Percentiles rank a stretch among this genome's conserved stretches.
These are phyloP conservation scores for Mortierella antarctica DNA, from an alignment of 192 early-diverging fungal genomes.

Conservation along the genomic window DNA sequence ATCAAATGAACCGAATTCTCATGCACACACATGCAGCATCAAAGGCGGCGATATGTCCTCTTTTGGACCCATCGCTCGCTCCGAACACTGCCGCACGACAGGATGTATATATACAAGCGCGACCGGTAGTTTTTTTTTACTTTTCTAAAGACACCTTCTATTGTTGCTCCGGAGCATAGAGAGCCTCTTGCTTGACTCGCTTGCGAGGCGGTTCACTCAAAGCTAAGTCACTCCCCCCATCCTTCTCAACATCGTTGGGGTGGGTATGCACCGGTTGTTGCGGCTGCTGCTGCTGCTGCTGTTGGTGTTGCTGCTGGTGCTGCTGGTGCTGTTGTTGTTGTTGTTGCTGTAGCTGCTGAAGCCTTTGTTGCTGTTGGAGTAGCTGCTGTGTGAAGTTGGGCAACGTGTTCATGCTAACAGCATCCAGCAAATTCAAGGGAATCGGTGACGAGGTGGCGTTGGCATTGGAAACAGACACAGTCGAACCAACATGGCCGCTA, in stretches of 20 bases:
- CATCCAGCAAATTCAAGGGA: conserved; percentile 6
- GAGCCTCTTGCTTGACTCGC: conserved; percentile 13
- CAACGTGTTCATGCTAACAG: not conserved
- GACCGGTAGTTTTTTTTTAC: not conserved
- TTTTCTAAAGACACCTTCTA: not conserved
- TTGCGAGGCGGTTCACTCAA: conserved; percentile 27
- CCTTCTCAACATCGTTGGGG: conserved; percentile 1
- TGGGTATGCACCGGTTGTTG: conserved; percentile 1
- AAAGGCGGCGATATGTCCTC: too few relatives aligned
- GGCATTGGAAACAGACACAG: not conserved
- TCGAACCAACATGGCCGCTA: too few relatives aligned
- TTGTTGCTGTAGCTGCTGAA: conserved; percentile 20
- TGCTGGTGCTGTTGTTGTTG: conserved; percentile 17
- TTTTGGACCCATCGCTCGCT: too few relatives aligned
- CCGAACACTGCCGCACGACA: too few relatives aligned
- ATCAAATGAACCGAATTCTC: too few relatives aligned
- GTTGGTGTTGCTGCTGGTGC: conserved; percentile 25
- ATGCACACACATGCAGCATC: too few relatives aligned
- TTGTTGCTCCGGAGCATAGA: not conserved
- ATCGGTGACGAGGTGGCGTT: conserved; percentile 15
- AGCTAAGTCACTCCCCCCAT: conserved; percentile 1
- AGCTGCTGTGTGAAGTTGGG: conserved; percentile 14
- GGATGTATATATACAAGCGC: too few relatives aligned
- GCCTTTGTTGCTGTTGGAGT: conserved; percentile 15
- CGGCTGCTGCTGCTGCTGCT: conserved; percentile 20